A percentile compares a stretch with the other conserved stretches of the same genome.
These are phyloP conservation scores for Hyaloperonospora arabidopsidis DNA, from an alignment of 352 stramenopile genomes.

Conservation along the genomic window DNA sequence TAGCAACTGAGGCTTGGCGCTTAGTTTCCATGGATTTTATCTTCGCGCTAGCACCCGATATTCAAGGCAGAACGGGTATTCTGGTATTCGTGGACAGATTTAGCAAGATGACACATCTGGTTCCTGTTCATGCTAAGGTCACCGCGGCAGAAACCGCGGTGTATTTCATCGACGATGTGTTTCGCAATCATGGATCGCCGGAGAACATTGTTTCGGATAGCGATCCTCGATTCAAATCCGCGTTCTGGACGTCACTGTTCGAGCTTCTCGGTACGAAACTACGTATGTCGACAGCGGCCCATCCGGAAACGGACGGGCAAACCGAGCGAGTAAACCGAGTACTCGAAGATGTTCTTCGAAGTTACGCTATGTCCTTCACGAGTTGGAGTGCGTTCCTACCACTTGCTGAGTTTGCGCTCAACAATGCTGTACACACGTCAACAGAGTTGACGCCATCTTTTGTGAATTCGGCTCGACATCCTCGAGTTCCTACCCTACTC, in stretches of 20 bases:
- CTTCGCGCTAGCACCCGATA: constrained; percentile 1
- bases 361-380: background rate
- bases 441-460: background rate
- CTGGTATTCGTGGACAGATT: constrained; percentile 1
- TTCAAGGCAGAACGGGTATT: background rate
- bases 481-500: background rate
- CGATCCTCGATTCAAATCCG: background rate
- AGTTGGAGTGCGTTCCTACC: constrained; percentile 1
- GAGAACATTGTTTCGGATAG: background rate
- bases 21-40: constrained; percentile 5
- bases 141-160: background rate
- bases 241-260: constrained; percentile 3
- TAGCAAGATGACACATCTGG: constrained; percentile 1
- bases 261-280: background rate
- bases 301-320: constrained; percentile 7
- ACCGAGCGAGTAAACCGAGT: background rate
- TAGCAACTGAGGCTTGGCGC: background rate
- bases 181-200: background rate
- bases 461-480: background rate
- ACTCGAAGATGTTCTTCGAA: background rate
- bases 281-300: constrained; percentile 2
- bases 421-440: background rate
- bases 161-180: background rate
- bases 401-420: background rate
- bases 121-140: background rate